Evolutionary conservation across 768 basidiomycete species (phyloP), one percentile per base, ranked within the genome.

Genomic region (Pulveroboletus sp.): DNA sequence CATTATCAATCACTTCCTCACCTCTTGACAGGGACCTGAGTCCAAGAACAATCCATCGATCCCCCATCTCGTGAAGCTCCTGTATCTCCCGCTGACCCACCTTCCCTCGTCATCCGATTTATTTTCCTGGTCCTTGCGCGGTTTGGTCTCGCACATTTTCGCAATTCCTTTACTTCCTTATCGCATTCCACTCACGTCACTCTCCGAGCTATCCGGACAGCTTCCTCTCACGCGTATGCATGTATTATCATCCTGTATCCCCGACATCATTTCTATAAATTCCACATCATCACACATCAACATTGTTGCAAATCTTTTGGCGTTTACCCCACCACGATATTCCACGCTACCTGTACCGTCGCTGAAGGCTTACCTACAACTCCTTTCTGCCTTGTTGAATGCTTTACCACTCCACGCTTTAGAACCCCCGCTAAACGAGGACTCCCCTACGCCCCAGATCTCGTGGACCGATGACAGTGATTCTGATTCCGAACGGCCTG

Each of bases 111-210:
- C 74, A 20, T 68, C 61, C 11, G 54, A 54, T 24, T 22, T 30
- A 14, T 63, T 60, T 39, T 23, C 64, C 6, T 56, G 53, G 51
- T 64, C 73, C 36, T 59, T 85, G 14, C 54, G 66, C 26, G 60
- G 65, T 16, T 58, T 87, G 24, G 56, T 88, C 45, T 61, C 71
- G 14, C 66, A 72, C 51, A 79, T 94, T 47, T 73, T 95, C 49
- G 77, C 84, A 2, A 73, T 94, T 37, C 86, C 89, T 0, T 70
- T 91, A 0, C 76, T 97, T 0, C 91, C 90, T 1, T 86, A 89
- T 65, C 85, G 82, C 8, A 71, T 87, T 39, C 86, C 81, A 30
- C 71, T 83, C 19, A 64, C 70, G 1, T 76, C 80, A 19, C 76
- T 95, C 30, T 80, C 82, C 4, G 68, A 76, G 20, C 72, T 97